Evolutionary conservation across 768 basidiomycete species (phyloP), one percentile per base, ranked within the genome.

Genomic region (Podaxis pistillaris): DNA sequence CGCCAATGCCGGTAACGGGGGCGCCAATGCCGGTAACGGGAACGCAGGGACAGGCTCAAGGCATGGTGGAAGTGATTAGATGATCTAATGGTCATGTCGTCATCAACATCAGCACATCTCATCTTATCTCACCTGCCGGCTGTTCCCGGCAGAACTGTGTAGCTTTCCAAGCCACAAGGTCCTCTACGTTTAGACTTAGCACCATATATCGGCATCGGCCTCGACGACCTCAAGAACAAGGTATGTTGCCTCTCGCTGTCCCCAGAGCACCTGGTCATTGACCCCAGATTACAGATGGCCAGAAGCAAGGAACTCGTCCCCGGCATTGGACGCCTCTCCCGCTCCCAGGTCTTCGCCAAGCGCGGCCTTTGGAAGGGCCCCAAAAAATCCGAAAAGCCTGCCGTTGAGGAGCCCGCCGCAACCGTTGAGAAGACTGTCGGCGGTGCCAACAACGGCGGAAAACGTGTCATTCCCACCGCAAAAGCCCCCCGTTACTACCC

Each of bases 401-500:
- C 86, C 64, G 79, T 79, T 63, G 78, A 85, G 69, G 83, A 87
- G 65, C 76, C 80, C 62, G 77, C 88, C 56, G 79, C 85, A 57
- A 83, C 81, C 68, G 83, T 88, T 73, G 91, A 93, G 82, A 93
- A 93, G 71, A 79, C 86, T 67, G 81, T 98, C 67, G 90, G 91
- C 64, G 95, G 96, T 65, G 88, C 86, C 70, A 95, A 93, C 81
- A 98, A 98, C 78, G 91, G 94, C 67, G 81, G 84, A 71, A 93
- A 87, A 72, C 93, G 96, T 77, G 80, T 91, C 64, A 86, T 97
- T 65, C 94, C 96, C 63, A 89, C 88, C 64, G 73, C 81, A 70
- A 94, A 94, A 78, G 92, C 93, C 66, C 84, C 93, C 56, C 89
- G 90, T 69, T 96, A 88, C 86, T 97, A 97, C 81, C 93, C 94